These are phyloP conservation scores for Hondaea fermentalgiana DNA, from an alignment of 108 stramenopile genomes.

Conservation along the genomic window DNA sequence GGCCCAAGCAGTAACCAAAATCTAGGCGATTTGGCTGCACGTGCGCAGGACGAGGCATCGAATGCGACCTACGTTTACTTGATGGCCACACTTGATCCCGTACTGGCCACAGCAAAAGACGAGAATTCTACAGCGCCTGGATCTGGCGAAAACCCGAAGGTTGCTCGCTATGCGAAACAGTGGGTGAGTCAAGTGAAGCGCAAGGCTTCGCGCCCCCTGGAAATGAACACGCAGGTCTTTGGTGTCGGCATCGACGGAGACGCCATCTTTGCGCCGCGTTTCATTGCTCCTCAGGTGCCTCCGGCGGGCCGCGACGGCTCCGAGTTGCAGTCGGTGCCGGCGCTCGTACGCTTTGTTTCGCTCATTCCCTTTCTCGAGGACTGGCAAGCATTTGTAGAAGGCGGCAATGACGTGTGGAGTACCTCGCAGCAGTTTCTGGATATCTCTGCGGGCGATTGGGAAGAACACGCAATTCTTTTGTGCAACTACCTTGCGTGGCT, in stretches of 20 bases:
- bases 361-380: slow-evolving; percentile 59
- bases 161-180: not conserved
- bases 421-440: slow-evolving; percentile 59
- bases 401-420: slow-evolving; percentile 53
- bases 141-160: not conserved
- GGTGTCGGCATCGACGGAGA: not conserved
- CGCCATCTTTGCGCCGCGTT: not conserved
- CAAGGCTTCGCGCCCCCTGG: not conserved
- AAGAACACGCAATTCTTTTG: slow-evolving; percentile 63
- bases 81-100: slow-evolving; percentile 29
- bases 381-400: slow-evolving; percentile 48
- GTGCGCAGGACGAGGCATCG: not conserved
- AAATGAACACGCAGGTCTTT: not conserved
- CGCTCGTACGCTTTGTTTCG: slow-evolving; percentile 55
- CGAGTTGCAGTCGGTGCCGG: slow-evolving; percentile 24
- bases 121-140: not conserved
- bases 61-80: slow-evolving; percentile 28
- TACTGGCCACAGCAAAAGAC: slow-evolving; percentile 13
- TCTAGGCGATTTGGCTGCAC: not conserved
- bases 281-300: not conserved
- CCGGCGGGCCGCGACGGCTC: not conserved
- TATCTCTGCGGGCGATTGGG: slow-evolving; percentile 61
- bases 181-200: not conserved
- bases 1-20: slow-evolving; percentile 17
- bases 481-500: slow-evolving; percentile 59